Evolutionary conservation across 495 filamentous ascomycete species (phyloP).

Genomic region (Hypoxylon perforatum): DNA sequence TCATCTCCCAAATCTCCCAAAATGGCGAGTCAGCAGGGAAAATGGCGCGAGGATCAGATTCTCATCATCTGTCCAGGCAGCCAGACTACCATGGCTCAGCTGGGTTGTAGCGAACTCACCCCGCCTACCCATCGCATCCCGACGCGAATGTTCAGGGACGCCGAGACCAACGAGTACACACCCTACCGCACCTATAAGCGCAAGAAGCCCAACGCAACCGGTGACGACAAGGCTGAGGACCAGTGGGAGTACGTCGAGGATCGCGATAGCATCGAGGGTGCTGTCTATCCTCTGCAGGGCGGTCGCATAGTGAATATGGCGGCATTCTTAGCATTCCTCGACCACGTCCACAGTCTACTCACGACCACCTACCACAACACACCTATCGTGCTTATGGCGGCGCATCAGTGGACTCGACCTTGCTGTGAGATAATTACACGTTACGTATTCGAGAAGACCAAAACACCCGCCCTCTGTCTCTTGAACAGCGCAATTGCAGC

Average conservation of each 20-base stretch:
- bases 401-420: slow-evolving; percentile 85
- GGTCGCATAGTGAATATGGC: slow-evolving; percentile 90
- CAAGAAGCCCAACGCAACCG: slow-evolving; percentile 64
- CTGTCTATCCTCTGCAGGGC: slow-evolving; percentile 82
- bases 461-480: slow-evolving; percentile 86
- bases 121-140: slow-evolving; percentile 83
- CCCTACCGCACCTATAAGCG: slow-evolving; percentile 82
- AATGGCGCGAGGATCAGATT: slow-evolving; percentile 66
- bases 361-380: slow-evolving; percentile 90
- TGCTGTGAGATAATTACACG: slow-evolving; percentile 86
- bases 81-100: slow-evolving; percentile 90
- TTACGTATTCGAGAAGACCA: slow-evolving; percentile 97
- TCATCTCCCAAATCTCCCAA: slow-evolving; percentile 10
- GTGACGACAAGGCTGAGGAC: slow-evolving; percentile 44
- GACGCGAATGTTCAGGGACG: slow-evolving; percentile 92
- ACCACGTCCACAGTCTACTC: slow-evolving; percentile 85
- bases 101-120: slow-evolving; percentile 92
- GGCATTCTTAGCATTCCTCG: slow-evolving; percentile 90
- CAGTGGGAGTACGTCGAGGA: slow-evolving; percentile 83
- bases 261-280: slow-evolving; percentile 84
- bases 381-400: slow-evolving; percentile 85
- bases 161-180: slow-evolving; percentile 82
- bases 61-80: slow-evolving; percentile 93
- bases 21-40: slow-evolving; percentile 60
- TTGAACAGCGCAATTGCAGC: slow-evolving; percentile 87